Percentiles rank a stretch among this genome's conserved stretches.
Conservation (phyloP, 2,329 filamentous ascomycete species). For the Elsinoe arachidis region DNA sequence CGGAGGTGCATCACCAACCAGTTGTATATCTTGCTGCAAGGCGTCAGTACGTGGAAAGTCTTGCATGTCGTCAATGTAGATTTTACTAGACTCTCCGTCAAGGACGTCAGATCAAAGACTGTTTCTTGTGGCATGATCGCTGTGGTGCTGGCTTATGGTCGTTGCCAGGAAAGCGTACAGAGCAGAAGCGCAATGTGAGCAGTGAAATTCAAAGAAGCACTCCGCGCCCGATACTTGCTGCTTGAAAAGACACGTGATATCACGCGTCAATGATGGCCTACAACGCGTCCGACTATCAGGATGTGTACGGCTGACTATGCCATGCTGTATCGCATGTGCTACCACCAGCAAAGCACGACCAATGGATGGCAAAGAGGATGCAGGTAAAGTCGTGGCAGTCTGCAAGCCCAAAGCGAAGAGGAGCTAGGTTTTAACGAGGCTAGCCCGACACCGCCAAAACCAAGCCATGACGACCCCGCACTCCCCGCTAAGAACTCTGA, state of each 20-base stretch:
- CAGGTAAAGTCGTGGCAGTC: neutral
- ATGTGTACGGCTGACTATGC: neutral
- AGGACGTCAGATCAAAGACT: constrained; percentile 1
- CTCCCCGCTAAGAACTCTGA: constrained; percentile 5
- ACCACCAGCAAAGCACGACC: neutral
- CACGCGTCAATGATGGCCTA: neutral
- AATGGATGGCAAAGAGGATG: neutral
- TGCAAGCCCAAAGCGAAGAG: neutral
- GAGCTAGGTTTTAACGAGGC: constrained; percentile 3
- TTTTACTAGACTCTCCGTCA: neutral
- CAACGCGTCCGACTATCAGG: neutral
- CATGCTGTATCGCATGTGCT: neutral
- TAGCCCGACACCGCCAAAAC: neutral
- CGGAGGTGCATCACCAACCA: neutral
- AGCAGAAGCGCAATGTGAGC: neutral
- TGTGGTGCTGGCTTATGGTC: neutral
- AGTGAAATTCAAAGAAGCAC: neutral
- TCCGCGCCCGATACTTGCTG: neutral
- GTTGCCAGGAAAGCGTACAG: neutral
- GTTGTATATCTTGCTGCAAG: neutral
- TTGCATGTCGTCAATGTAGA: neutral
- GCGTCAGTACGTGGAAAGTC: neutral
- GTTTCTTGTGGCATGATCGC: neutral
- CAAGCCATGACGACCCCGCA: constrained; percentile 1
- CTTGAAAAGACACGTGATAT: neutral